phyloP scores from a whole-genome alignment of 1,284 basidiomycete genomes.

The Pulveroboletus sp. region DNA sequence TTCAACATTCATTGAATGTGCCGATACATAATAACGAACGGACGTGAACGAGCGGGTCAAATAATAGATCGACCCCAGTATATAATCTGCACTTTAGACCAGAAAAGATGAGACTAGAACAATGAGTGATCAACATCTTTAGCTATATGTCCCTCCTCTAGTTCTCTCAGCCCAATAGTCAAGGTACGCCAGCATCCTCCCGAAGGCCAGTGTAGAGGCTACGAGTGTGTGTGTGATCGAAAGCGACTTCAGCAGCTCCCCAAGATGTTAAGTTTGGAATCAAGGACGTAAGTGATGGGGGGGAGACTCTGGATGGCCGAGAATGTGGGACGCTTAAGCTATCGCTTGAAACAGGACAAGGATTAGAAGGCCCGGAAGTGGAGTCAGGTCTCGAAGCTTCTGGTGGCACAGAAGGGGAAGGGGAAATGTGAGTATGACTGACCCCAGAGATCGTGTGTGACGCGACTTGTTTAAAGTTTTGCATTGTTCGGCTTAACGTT shows the following conservation, averaged over 20 bases:
- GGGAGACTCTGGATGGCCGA: conserved; percentile 21
- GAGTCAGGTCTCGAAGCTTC: conserved; percentile 1
- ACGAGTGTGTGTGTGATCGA: conserved; percentile 14
- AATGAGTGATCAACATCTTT: background rate
- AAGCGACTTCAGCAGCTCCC: conserved; percentile 23
- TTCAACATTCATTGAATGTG: background rate
- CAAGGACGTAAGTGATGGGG: conserved; percentile 29
- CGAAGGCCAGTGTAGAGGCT: conserved; percentile 1
- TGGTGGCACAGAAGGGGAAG: background rate
- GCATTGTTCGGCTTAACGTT: conserved; percentile 33
- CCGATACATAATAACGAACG: conserved; percentile 10
- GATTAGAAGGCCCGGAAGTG: background rate
- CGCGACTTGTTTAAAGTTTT: conserved; percentile 32
- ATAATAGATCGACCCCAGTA: background rate
- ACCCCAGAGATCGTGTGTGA: conserved; percentile 32
- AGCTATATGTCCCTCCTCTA: conserved; percentile 34
- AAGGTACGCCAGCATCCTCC: conserved; percentile 22
- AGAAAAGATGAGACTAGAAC: background rate
- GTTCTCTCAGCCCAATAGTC: conserved; percentile 26
- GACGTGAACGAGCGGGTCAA: conserved; percentile 1
- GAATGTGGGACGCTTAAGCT: conserved; percentile 3
- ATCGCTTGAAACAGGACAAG: background rate
- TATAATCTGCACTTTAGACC: background rate
- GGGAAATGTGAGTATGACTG: background rate
- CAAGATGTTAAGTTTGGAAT: conserved; percentile 37